Evolutionary conservation across 768 basidiomycete genomes (phyloP), one percentile per base, ranked within the genome.

Genomic region (Cystobasidium tubakii): DNA sequence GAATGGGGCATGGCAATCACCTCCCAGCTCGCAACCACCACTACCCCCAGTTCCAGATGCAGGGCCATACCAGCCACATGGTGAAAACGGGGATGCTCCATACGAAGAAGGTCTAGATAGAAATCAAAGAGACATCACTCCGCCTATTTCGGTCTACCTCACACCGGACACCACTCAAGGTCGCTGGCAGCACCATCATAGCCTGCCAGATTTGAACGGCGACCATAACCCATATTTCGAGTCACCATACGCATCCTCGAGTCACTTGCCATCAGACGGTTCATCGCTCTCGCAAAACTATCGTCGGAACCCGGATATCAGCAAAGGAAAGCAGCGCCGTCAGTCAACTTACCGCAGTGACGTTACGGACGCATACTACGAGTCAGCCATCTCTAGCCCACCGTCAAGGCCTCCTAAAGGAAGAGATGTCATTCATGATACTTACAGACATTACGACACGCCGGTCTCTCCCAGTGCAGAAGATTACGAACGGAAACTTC

Each of bases 301-400:
- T 36, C 7, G n/a, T 2, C 15, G 69, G 10, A 39, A 57, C 39
- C 54, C 69, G 19, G 10, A 6, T 6, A 43, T 39, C n/a, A 44
- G 23, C 12, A 27, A 62, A 55, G 69, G 69, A 4, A 71, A 71
- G 42, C 69, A 71, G 29, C 69, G 69, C 17, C 69, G 44, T 4
- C 50, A 31, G 9, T 55, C 69, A 4, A 71, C 29, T 25, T 67
- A 67, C 29, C 44, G 6, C 7, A 43, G 29, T 36, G 36, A 27
- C 10, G 13, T 6, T 15, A 44, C 31, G 6, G 25, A 65, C 25
- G 36, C 3, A 36, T 27, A n/a, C 62, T 25, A n/a, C 62, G 42
- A 66, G 13, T 3, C 9, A 1, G 27, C 29, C 10, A 23, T 29
- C 3, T 25, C 44, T 29, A 12, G n/a, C 1, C 66, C 66, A 25